phyloP scores from a whole-genome alignment of 306 rosid genomes.

The Malus sylvestris region DNA sequence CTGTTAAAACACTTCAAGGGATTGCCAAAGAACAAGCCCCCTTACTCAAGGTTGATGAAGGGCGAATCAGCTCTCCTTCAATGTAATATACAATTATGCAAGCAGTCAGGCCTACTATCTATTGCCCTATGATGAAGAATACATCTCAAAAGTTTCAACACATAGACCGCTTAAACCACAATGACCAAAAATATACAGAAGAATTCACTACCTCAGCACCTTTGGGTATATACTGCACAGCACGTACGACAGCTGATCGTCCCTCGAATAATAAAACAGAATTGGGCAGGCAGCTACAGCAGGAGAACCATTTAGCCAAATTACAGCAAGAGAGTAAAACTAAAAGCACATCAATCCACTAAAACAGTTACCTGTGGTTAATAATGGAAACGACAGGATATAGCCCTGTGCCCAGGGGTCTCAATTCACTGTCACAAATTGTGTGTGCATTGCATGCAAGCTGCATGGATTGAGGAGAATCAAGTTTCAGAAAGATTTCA shows the following conservation, averaged over 20 bases:
- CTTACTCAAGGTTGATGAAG: too few species aligned
- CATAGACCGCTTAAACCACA: neutral
- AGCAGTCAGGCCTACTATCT: neutral
- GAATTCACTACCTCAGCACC: constrained; percentile 60
- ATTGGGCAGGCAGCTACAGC: constrained; percentile 71
- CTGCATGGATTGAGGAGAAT: constrained; percentile 46
- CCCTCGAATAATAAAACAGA: constrained; percentile 84
- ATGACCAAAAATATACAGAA: neutral
- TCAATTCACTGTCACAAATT: constrained; percentile 84
- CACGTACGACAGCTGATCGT: constrained; percentile 64
- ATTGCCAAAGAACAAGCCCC: too few species aligned
- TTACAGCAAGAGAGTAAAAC: constrained; percentile 9
- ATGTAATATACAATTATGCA: too few species aligned
- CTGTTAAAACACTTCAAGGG: too few species aligned
- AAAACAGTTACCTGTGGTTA: constrained; percentile 73
- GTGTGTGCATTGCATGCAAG: constrained; percentile 96
- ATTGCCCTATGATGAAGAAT: neutral
- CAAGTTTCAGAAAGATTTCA: constrained; percentile 15
- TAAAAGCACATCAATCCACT: neutral
- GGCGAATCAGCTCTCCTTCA: too few species aligned
- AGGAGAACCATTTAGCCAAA: constrained; percentile 27
- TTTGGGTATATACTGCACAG: constrained; percentile 59
- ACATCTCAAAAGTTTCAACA: neutral
- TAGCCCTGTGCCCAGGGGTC: constrained; percentile 86
- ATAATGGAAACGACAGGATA: constrained; percentile 82